These are phyloP conservation scores for Boletus vermiculosoides DNA, from an alignment of 768 basidiomycete species.

Conservation along the genomic window DNA sequence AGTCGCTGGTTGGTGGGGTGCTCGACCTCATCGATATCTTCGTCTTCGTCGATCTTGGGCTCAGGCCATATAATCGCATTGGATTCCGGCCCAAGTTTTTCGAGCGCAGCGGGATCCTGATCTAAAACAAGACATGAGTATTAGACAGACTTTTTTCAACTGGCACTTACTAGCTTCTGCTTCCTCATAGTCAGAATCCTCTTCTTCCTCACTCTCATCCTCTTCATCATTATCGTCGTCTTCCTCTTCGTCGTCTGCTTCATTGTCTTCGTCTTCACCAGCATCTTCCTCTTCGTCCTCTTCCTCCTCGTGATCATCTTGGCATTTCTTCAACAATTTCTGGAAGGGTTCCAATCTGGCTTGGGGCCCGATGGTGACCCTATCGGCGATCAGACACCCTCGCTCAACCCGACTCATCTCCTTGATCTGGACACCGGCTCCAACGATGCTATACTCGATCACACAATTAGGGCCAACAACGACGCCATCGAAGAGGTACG, in stretches of 20 bases:
- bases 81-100: conserved; percentile 61
- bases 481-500: conserved; percentile 83
- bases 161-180: conserved; percentile 59
- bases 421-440: conserved; percentile 68
- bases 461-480: conserved; percentile 66
- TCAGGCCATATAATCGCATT: conserved; percentile 83
- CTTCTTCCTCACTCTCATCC: conserved; percentile 33
- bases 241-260: conserved; percentile 38
- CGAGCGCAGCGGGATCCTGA: conserved; percentile 44
- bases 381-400: conserved; percentile 82
- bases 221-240: conserved; percentile 32
- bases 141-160: not conserved
- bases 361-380: conserved; percentile 74
- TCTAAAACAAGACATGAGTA: conserved; percentile 34
- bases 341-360: conserved; percentile 68
- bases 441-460: conserved; percentile 81
- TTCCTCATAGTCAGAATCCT: conserved; percentile 66
- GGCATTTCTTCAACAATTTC: conserved; percentile 60
- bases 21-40: conserved; percentile 60
- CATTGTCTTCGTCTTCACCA: conserved; percentile 25
- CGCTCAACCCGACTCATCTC: conserved; percentile 63
- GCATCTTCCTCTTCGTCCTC: conserved; percentile 31
- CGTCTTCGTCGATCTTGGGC: conserved; percentile 56
- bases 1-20: conserved; percentile 69
- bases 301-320: conserved; percentile 28